Evolutionary conservation across 1,139 yeast genomes (phyloP), one percentile per base, ranked within the genome.

Genomic region (Hyphopichia khmerensis): DNA sequence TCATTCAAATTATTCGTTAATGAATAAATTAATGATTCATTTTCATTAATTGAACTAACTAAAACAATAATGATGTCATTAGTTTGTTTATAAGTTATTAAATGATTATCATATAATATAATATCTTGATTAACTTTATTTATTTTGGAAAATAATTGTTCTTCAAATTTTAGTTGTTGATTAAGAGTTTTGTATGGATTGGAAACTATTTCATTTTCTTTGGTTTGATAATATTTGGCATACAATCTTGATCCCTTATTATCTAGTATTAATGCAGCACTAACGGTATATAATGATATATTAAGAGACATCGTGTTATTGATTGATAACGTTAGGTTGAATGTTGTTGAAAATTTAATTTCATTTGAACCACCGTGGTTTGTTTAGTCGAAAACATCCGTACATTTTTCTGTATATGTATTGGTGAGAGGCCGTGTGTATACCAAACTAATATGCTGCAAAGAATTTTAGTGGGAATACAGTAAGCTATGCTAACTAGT

Each of bases 41-140:
- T 95, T 64, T 91, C 99, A 48, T 84, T 84, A 45, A 86, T 64
- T 43, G 75, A 74, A n/a, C 79, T 76, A 32, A 93, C 95, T 47
- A 89, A 71, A 30, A 90, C 65, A 56, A 87, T 81, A 38, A 91
- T 65, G 39, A 85, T 69, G 46, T 87, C 82, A 61, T 93, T 96
- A 36, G 85, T 76, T 62, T 90, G 96, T 64, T 88, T 91, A 68
- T 90, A 93, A 16, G 88, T 84, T 36, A 89, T 80, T 49, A 89
- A 74, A 52, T 83, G 86, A 57, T 82, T 81, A 56, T 89, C 96
- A 59, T 81, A 87, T 40, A 93, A 73, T 52, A 89, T 68, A 43
- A 93, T 82, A 57, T 91, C 98, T 43, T 87, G 82, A 57, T 86
- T 82, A 52, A 84, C 84, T 59, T 90, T 88, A 64, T 80, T 79